phyloP scores from a whole-genome alignment of 805 yeast species.

The Pichia heedii region DNA sequence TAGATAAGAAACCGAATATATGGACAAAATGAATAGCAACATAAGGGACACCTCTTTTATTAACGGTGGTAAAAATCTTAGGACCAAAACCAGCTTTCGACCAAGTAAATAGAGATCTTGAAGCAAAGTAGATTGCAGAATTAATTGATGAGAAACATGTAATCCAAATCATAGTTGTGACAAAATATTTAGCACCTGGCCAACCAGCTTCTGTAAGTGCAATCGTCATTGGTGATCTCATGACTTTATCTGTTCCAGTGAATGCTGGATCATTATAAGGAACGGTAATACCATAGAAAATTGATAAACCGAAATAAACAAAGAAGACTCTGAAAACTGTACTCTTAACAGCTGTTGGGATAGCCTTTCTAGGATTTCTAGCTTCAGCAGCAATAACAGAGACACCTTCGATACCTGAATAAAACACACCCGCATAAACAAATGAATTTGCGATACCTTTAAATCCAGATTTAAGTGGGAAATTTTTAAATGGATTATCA shows the following conservation, averaged over 20 bases:
- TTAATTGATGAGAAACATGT: constrained; percentile 65
- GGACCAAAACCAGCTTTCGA: constrained; percentile 44
- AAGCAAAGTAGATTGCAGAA: constrained; percentile 59
- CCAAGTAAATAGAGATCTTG: constrained; percentile 57
- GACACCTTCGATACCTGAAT: constrained; percentile 21
- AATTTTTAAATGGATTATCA: constrained; percentile 29
- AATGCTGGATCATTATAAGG: constrained; percentile 46
- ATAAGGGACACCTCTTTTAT: constrained; percentile 55
- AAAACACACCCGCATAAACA: constrained; percentile 19
- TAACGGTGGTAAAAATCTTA: constrained; percentile 40
- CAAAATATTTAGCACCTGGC: constrained; percentile 41
- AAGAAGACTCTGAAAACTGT: constrained; percentile 48
- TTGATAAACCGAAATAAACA: constrained; percentile 43
- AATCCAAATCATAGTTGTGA: constrained; percentile 53
- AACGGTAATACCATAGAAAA: constrained; percentile 51
- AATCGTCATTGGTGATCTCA: constrained; percentile 41
- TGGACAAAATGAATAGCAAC: constrained; percentile 49
- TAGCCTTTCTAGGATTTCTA: constrained; percentile 46
- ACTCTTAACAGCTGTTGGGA: constrained; percentile 51
- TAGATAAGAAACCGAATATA: constrained; percentile 44
- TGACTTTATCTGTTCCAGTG: constrained; percentile 27
- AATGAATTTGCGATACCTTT: constrained; percentile 21
- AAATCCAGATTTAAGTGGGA: constrained; percentile 22
- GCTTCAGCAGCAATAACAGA: constrained; percentile 54
- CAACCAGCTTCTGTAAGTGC: constrained; percentile 45